Conservation (phyloP, 495 filamentous ascomycete genomes). For the Annulohypoxylon nitens region DNA sequence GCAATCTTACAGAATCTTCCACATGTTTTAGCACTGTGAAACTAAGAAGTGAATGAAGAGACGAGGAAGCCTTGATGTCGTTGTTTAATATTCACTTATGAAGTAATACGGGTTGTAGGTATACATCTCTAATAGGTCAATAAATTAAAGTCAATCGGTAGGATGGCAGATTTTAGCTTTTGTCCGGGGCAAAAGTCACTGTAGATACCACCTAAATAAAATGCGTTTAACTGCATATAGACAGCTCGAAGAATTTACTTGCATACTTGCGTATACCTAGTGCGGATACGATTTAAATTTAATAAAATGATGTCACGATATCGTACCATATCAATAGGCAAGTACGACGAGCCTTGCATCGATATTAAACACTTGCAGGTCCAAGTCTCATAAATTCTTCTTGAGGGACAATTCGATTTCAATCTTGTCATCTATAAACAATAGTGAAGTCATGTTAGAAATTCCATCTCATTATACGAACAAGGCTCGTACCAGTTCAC, state of each 20-base stretch:
- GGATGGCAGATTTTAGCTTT: no score
- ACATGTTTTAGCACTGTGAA: no score
- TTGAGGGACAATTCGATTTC: background rate
- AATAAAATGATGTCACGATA: conserved; percentile 44
- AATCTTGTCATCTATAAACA: conserved; percentile 6
- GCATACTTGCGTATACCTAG: background rate
- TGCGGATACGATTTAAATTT: background rate
- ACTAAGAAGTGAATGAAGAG: no score
- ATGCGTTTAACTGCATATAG: no score
- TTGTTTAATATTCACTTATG: no score
- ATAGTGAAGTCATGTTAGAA: conserved; percentile 42
- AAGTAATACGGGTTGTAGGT: no score
- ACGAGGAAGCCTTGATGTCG: no score
- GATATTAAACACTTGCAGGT: conserved; percentile 14
- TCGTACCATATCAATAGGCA: conserved; percentile 41
- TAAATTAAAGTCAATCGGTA: no score
- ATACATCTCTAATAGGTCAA: no score
- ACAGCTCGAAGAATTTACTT: background rate
- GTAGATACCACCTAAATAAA: no score
- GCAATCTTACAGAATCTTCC: no score
- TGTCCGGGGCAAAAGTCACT: no score
- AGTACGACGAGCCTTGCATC: conserved; percentile 19
- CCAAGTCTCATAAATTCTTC: conserved; percentile 5
- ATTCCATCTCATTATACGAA: conserved; percentile 21
- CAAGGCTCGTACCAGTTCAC: conserved; percentile 33